Evolutionary conservation across 495 filamentous ascomycete genomes (phyloP).

Genomic region (Lasiosphaeria hispida): DNA sequence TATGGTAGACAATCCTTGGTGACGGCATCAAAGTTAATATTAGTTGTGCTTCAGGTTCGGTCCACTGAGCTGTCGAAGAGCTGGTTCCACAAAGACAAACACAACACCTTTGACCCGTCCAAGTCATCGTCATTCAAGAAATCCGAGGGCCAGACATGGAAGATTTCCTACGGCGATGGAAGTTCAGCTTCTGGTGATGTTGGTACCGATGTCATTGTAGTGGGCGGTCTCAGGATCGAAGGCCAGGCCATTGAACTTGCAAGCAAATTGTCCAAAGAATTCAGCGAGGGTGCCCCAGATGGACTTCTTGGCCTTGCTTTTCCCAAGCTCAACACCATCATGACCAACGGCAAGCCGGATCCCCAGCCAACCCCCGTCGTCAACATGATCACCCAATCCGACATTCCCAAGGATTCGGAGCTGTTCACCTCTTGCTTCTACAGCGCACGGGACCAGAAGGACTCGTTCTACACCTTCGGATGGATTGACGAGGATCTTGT

Average conservation of each 20-base stretch:
- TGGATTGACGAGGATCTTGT: slow-evolving; percentile 68
- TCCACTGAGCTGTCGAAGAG: slow-evolving; percentile 51
- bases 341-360: slow-evolving; percentile 40
- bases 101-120: slow-evolving; percentile 55
- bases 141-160: slow-evolving; percentile 54
- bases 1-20: slow-evolving; percentile 35
- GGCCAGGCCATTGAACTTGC: slow-evolving; percentile 70
- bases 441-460: slow-evolving; percentile 57
- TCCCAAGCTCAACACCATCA: slow-evolving; percentile 67
- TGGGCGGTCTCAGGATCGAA: slow-evolving; percentile 69
- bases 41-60: slow-evolving; percentile 51
- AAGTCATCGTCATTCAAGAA: slow-evolving; percentile 64
- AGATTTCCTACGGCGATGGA: slow-evolving; percentile 72
- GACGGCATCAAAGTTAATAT: not conserved
- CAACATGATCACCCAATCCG: slow-evolving; percentile 69
- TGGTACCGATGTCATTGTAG: slow-evolving; percentile 63
- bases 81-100: slow-evolving; percentile 36
- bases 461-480: slow-evolving; percentile 78
- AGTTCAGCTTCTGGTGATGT: slow-evolving; percentile 69
- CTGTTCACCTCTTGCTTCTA: slow-evolving; percentile 77
- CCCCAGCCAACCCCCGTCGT: slow-evolving; percentile 67
- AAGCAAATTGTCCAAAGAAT: slow-evolving; percentile 59
- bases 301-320: slow-evolving; percentile 74
- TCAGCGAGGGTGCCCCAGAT: slow-evolving; percentile 59
- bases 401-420: slow-evolving; percentile 59